Percentiles rank a stretch among this genome's conserved stretches.
Conservation (phyloP, 225 moss, liverwort and hornwort genomes). For the Neckera pumila region DNA sequence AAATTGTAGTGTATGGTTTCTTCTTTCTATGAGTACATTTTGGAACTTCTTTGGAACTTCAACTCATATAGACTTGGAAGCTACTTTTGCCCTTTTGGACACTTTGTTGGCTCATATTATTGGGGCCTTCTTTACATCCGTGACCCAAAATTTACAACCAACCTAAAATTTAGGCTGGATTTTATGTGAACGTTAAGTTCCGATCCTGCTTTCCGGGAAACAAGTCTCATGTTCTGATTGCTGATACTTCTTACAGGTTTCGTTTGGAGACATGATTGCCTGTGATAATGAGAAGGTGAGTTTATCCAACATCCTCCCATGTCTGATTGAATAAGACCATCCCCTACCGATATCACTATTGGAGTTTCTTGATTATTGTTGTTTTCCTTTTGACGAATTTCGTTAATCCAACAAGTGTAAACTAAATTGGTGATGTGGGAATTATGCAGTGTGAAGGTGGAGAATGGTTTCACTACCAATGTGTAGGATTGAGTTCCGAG, state of each 20-base stretch:
- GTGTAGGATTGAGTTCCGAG: conserved; percentile 93
- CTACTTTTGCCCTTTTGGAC: background rate
- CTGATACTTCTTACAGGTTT: conserved; percentile 49
- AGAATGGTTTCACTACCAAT: conserved; percentile 99
- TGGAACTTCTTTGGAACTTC: background rate
- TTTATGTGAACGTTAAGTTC: background rate
- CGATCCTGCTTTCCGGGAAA: background rate
- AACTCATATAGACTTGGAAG: background rate
- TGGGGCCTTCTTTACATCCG: background rate
- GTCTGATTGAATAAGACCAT: background rate
- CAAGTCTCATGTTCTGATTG: background rate
- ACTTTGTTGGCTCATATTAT: background rate
- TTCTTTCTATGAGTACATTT: background rate
- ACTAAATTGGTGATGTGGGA: background rate
- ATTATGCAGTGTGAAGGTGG: conserved; percentile 81
- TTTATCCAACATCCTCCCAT: background rate
- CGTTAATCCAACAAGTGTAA: background rate
- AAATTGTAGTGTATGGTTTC: background rate
- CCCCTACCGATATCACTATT: background rate
- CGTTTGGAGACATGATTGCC: conserved; percentile 99
- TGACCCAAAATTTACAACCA: background rate
- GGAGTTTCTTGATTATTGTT: background rate
- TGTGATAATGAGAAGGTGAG: conserved; percentile 91
- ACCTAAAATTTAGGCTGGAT: background rate
- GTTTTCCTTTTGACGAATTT: background rate